Evolutionary conservation across 1,139 yeast species (phyloP).

Genomic region (Candida glucosophila): DNA sequence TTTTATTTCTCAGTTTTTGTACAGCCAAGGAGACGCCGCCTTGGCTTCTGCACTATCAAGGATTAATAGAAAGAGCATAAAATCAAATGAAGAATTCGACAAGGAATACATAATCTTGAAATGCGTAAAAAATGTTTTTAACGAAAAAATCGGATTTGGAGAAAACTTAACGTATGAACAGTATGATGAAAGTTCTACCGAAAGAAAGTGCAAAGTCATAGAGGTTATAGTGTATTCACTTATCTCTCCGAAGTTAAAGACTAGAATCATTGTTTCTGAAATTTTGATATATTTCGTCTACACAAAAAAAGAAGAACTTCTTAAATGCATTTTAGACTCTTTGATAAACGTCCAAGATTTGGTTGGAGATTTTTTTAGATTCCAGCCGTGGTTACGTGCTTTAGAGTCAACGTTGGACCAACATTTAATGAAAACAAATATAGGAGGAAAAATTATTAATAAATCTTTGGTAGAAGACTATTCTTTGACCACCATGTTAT

Average conservation of each 20-base stretch:
- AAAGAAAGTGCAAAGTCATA: slow-evolving; percentile 24
- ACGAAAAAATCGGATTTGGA: slow-evolving; percentile 10
- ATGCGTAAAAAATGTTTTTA: slow-evolving; percentile 28
- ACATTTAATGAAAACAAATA: slow-evolving; percentile 15
- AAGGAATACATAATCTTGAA: slow-evolving; percentile 30
- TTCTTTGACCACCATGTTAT: slow-evolving; percentile 34
- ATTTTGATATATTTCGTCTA: slow-evolving; percentile 30
- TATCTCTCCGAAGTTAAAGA: slow-evolving; percentile 32
- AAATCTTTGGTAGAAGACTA: slow-evolving; percentile 25
- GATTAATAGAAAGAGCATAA: slow-evolving; percentile 34
- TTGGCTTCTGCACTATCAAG: slow-evolving; percentile 31
- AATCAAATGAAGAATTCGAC: slow-evolving; percentile 38
- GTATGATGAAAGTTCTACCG: slow-evolving; percentile 6
- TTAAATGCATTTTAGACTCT: slow-evolving; percentile 23
- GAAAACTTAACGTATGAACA: slow-evolving; percentile 6
- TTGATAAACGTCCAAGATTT: slow-evolving; percentile 27
- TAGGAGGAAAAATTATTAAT: slow-evolving; percentile 10
- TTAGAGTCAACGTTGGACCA: slow-evolving; percentile 30
- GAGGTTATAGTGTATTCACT: slow-evolving; percentile 31
- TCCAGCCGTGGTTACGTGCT: slow-evolving; percentile 35
- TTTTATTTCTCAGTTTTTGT: slow-evolving; percentile 29
- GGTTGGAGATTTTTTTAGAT: slow-evolving; percentile 26
- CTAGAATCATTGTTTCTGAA: slow-evolving; percentile 36
- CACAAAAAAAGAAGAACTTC: slow-evolving; percentile 14
- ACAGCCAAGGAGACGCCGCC: slow-evolving; percentile 39